Evolutionary conservation across 768 basidiomycete genomes (phyloP).

Genomic region (Wakefieldia striispora): DNA sequence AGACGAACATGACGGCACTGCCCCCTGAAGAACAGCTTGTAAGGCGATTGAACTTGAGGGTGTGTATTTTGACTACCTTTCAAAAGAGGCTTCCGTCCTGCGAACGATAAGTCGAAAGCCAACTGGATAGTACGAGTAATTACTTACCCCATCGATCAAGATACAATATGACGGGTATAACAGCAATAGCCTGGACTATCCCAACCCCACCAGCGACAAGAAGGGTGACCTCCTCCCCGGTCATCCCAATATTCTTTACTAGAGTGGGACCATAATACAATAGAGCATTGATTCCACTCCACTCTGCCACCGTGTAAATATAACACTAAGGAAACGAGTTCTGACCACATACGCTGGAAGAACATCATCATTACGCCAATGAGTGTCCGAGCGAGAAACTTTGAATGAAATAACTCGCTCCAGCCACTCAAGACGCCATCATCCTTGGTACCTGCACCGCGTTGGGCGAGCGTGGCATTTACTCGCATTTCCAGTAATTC

Average conservation of each 20-base stretch:
- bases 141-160: conserved; percentile 62
- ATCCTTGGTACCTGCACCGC: conserved; percentile 25
- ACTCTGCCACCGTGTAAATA: conserved; percentile 46
- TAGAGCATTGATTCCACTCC: conserved; percentile 85
- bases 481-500: conserved; percentile 78
- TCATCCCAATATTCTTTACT: conserved; percentile 60
- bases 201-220: conserved; percentile 78
- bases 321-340: background rate
- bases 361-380: conserved; percentile 77
- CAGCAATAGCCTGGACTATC: conserved; percentile 73
- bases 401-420: conserved; percentile 51
- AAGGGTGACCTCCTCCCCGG: conserved; percentile 56
- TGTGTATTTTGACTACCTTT: conserved; percentile 35
- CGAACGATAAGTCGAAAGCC: background rate
- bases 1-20: conserved; percentile 57
- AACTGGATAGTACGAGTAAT: background rate
- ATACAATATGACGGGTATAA: conserved; percentile 67
- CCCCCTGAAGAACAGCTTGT: conserved; percentile 38
- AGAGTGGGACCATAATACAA: conserved; percentile 81
- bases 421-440: conserved; percentile 37
- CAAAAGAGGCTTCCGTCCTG: conserved; percentile 65
- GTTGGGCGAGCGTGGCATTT: conserved; percentile 53
- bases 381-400: conserved; percentile 59
- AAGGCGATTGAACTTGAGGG: background rate
- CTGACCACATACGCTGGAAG: conserved; percentile 64